Evolutionary conservation across 2,329 filamentous ascomycete species (phyloP), one percentile per base, ranked within the genome.

Genomic region (Colletotrichum sp.): DNA sequence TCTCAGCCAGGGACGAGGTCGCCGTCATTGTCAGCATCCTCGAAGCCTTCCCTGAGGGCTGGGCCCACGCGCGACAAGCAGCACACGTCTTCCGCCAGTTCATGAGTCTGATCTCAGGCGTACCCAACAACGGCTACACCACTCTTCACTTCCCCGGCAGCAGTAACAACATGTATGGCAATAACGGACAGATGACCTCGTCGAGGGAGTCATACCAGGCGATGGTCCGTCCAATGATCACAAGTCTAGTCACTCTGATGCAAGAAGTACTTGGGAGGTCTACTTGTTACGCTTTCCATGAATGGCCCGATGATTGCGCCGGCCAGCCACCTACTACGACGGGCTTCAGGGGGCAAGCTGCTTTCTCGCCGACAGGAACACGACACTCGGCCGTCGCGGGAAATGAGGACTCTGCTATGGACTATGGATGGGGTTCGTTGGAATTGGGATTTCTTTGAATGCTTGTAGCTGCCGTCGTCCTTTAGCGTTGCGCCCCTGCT

Each of bases 1-100:
- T 82, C 55, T 78, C 80, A 1, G 82, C 82, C 8, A 80, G 82
- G 6, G 84, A 86, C n/a, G 85, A 86, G 60, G 79, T 86, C 1
- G 78, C 80, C 24, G 77, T 84, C 10, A 75, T 86, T 6, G 80
- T 84, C 36, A 79, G 79, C 36, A 82, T 86, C 26, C 81, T 86
- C 16, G 83, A 86, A 55, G 84, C 85, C 10, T 87, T 87, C 72
- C 81, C 85, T 0, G 80, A 81, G 15, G 79, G 78, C 30, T 87
- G 85, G 85, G 60, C 75, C 6, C 78, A 80, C 6, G 84, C 85
- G 3, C 83, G 81, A 18, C 82, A 82, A n/a, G 84, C 82, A 10
- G 83, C 83, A 6, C 80, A 80, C 12, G 79, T 86, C 26, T 79
- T 86, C 52, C 83, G 78, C 52, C 83, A 80, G 80, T 85, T 82